phyloP scores from a whole-genome alignment of 345 rosid genomes.

The Gossypium longicalyx region DNA sequence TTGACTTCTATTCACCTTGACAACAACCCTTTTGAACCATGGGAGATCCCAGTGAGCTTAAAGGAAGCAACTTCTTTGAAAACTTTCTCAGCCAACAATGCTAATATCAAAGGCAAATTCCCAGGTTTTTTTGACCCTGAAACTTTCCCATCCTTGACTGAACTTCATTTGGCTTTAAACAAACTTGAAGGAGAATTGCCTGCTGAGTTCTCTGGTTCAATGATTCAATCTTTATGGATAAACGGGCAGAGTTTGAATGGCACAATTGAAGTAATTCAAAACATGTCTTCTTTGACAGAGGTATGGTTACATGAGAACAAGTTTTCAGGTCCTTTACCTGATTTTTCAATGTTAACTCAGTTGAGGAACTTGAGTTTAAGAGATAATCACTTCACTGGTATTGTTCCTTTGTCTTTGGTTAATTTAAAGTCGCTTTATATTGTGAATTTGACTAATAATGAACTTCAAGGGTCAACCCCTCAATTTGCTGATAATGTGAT shows the following conservation, averaged over 20 bases:
- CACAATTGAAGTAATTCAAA: conserved; percentile 40
- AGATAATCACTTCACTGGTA: conserved; percentile 64
- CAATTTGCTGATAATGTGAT: conserved; percentile 18
- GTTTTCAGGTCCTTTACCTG: conserved; percentile 75
- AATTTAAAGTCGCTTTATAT: conserved; percentile 27
- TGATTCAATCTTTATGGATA: conserved; percentile 45
- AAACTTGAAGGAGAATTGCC: conserved; percentile 55
- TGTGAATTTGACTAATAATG: conserved; percentile 48
- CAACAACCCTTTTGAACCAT: conserved; percentile 41
- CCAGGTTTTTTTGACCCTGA: conserved; percentile 41
- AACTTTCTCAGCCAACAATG: conserved; percentile 44
- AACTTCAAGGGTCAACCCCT: conserved; percentile 39
- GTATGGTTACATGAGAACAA: conserved; percentile 55
- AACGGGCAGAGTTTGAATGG: conserved; percentile 54
- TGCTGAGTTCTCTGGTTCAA: conserved; percentile 23
- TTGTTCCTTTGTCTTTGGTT: conserved; percentile 46
- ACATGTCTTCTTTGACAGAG: conserved; percentile 52
- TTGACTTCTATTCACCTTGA: conserved; percentile 34
- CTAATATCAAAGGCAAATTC: conserved; percentile 44
- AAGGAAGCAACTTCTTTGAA: conserved; percentile 37
- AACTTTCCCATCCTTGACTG: conserved; percentile 35
- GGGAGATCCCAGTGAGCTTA: conserved; percentile 53
- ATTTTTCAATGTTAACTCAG: conserved; percentile 33
- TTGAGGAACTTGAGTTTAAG: conserved; percentile 44
- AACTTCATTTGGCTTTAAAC: conserved; percentile 46